phyloP scores from a whole-genome alignment of 495 filamentous ascomycete species.

The Tuber magnatum region DNA sequence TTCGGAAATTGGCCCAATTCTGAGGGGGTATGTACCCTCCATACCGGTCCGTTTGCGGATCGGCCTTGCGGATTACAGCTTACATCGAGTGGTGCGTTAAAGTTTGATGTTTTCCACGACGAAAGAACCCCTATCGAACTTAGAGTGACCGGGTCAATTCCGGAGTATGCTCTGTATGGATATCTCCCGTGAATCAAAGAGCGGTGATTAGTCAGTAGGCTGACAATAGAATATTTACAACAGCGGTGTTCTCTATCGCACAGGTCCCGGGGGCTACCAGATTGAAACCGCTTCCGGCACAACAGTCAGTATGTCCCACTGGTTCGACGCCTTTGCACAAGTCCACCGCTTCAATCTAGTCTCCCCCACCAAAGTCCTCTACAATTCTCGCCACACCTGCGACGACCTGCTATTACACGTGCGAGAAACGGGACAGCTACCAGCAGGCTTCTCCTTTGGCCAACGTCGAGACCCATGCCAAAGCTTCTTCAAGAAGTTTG shows the following conservation, averaged over 20 bases:
- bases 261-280: slow-evolving; percentile 58
- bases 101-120: slow-evolving; percentile 52
- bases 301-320: slow-evolving; percentile 56
- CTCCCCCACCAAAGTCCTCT: slow-evolving; percentile 50
- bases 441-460: slow-evolving; percentile 51
- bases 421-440: slow-evolving; percentile 47
- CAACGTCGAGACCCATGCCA: slow-evolving; percentile 62
- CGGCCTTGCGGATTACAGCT: slow-evolving; percentile 3
- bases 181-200: not conserved
- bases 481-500: slow-evolving; percentile 59
- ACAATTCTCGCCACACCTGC: slow-evolving; percentile 62
- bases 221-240: slow-evolving; percentile 26
- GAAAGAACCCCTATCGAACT: slow-evolving; percentile 48
- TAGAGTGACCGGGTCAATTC: slow-evolving; percentile 47
- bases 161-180: slow-evolving; percentile 45
- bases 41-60: not conserved
- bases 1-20: slow-evolving; percentile 36
- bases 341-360: slow-evolving; percentile 65
- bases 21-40: slow-evolving; percentile 26
- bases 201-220: not conserved
- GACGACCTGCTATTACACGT: slow-evolving; percentile 53
- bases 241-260: slow-evolving; percentile 61
- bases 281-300: slow-evolving; percentile 52
- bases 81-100: slow-evolving; percentile 21
- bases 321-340: slow-evolving; percentile 76